These are phyloP conservation scores for Candida dendrica DNA, from an alignment of 805 yeast genomes.

Conservation along the genomic window DNA sequence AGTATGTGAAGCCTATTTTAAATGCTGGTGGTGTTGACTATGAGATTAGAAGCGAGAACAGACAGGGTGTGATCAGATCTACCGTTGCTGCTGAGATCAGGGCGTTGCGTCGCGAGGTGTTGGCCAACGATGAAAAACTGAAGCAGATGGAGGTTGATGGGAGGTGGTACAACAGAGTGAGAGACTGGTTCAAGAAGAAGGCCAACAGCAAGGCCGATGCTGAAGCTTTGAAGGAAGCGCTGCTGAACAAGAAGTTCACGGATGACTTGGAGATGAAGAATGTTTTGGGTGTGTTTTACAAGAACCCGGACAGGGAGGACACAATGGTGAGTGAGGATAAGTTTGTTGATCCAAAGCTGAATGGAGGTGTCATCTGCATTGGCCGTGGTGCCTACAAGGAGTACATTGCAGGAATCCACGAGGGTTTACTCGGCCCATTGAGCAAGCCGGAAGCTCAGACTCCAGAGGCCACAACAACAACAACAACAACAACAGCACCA, in stretches of 20 bases:
- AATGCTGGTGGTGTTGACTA: constrained; percentile 81
- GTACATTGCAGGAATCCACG: constrained; percentile 84
- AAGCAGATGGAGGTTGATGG: constrained; percentile 12
- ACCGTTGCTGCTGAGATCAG: constrained; percentile 80
- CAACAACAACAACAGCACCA: no score
- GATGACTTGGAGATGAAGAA: constrained; percentile 33
- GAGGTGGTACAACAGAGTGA: constrained; percentile 13
- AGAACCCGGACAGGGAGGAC: constrained; percentile 20
- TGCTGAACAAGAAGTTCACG: constrained; percentile 17
- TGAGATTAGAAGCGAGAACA: constrained; percentile 64
- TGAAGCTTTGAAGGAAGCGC: constrained; percentile 11
- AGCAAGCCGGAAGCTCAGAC: constrained; percentile 35
- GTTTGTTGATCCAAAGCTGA: constrained; percentile 31
- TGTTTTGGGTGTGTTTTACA: constrained; percentile 52
- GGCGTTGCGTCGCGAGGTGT: constrained; percentile 45
- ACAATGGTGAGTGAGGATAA: constrained; percentile 38
- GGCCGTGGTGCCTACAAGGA: constrained; percentile 97
- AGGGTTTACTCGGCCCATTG: constrained; percentile 90
- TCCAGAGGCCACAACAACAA: no score
- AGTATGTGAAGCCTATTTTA: constrained; percentile 78
- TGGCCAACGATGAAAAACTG: constrained; percentile 20
- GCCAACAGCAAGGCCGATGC: background rate
- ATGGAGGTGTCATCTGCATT: constrained; percentile 85
- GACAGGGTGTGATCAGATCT: constrained; percentile 85
- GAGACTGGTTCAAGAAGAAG: constrained; percentile 2